Evolutionary conservation across 2,329 filamentous ascomycete genomes (phyloP).

Genomic region (Ceratocystis harringtonii): DNA sequence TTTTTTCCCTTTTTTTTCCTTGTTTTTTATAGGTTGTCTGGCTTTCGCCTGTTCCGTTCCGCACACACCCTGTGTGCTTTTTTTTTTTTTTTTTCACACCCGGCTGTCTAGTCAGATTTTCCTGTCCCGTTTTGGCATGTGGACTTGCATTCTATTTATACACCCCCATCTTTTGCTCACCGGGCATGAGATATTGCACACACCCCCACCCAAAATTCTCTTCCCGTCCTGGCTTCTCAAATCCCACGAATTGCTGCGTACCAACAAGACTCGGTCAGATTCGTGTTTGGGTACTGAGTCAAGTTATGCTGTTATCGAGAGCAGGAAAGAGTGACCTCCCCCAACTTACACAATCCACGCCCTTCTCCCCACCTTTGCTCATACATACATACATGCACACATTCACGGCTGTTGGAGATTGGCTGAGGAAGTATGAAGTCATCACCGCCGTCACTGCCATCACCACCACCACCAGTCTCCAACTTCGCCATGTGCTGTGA

Average conservation of each 20-base stretch:
- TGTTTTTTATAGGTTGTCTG: no score
- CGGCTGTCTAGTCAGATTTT: background rate
- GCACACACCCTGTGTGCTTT: background rate
- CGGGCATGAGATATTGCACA: background rate
- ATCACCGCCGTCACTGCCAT: background rate
- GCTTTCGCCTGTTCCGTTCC: background rate
- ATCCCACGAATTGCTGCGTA: background rate
- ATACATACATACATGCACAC: background rate
- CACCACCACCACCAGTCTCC: no score
- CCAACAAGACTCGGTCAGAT: no score
- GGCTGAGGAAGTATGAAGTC: background rate
- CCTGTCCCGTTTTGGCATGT: background rate
- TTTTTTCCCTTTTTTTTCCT: no score
- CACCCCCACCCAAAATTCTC: background rate
- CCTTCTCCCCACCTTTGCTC: background rate
- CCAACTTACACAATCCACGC: background rate
- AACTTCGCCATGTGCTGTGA: no score
- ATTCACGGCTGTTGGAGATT: background rate
- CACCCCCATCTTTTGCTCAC: background rate
- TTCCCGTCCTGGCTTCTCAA: background rate
- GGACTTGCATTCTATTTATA: background rate
- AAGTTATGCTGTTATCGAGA: no score
- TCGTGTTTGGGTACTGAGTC: no score
- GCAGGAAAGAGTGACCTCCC: background rate
- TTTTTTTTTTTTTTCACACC: background rate